These are phyloP conservation scores for Xylaria hypoxylon DNA, from an alignment of 2,329 filamentous ascomycete species.

Conservation along the genomic window DNA sequence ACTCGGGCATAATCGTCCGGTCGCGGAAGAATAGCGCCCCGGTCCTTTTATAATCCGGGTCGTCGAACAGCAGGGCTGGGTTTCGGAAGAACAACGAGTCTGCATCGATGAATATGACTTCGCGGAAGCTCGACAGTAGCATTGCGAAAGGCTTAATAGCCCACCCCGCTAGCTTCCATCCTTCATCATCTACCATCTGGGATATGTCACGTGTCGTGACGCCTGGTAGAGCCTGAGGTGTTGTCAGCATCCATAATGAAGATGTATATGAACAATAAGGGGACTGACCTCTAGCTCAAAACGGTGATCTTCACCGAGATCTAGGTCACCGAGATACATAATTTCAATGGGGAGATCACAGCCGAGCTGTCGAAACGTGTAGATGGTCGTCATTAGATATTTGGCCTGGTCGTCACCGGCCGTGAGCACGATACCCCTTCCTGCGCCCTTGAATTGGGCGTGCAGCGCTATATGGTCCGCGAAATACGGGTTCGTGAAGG, in stretches of 20 bases:
- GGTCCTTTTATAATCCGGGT: slow-evolving; percentile 55
- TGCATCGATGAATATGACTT: slow-evolving; percentile 61
- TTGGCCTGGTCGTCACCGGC: slow-evolving; percentile 58
- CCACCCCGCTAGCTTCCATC: slow-evolving; percentile 59
- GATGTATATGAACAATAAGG: not conserved
- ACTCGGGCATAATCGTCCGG: slow-evolving; percentile 56
- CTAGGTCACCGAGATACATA: slow-evolving; percentile 57
- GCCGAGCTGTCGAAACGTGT: slow-evolving; percentile 52
- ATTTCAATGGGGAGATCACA: slow-evolving; percentile 55
- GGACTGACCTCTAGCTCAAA: slow-evolving; percentile 53
- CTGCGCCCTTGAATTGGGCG: slow-evolving; percentile 55
- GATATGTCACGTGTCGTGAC: slow-evolving; percentile 59
- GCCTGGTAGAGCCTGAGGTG: slow-evolving; percentile 49
- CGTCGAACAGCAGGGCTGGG: slow-evolving; percentile 56
- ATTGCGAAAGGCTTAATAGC: slow-evolving; percentile 61
- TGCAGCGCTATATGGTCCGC: slow-evolving; percentile 59
- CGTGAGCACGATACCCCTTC: slow-evolving; percentile 58
- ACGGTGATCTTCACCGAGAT: slow-evolving; percentile 57
- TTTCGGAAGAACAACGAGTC: slow-evolving; percentile 59
- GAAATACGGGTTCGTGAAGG: slow-evolving; percentile 57
- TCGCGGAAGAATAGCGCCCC: slow-evolving; percentile 62
- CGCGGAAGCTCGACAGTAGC: slow-evolving; percentile 59
- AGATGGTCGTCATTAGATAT: slow-evolving; percentile 58
- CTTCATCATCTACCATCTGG: slow-evolving; percentile 57
- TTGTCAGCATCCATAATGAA: slow-evolving; percentile 7